phyloP scores from a whole-genome alignment of 2,329 filamentous ascomycete species.

The Sporothrix inflata region DNA sequence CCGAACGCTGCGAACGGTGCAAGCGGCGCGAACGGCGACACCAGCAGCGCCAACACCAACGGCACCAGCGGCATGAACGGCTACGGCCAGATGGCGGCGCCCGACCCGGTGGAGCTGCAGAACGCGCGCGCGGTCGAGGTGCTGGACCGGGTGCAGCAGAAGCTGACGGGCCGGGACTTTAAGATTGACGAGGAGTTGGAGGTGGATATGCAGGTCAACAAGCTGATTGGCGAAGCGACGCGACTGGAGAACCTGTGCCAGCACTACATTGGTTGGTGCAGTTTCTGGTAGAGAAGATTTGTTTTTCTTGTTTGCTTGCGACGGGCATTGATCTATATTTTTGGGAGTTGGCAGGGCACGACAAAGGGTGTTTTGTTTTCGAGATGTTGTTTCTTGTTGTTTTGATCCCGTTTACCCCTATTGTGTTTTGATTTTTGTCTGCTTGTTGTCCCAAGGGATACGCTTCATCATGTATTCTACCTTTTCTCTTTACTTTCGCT shows the following conservation, averaged over 20 bases:
- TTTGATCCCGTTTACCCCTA: background rate
- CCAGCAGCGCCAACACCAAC: background rate
- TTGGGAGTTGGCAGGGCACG: conserved; percentile 4
- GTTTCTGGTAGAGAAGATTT: conserved; percentile 73
- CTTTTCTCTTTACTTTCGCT: background rate
- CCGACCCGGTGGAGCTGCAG: conserved; percentile 73
- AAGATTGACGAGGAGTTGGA: conserved; percentile 82
- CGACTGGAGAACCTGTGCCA: conserved; percentile 97
- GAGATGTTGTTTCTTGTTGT: background rate
- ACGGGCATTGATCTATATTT: background rate
- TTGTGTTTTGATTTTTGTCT: background rate
- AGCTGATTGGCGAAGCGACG: conserved; percentile 91
- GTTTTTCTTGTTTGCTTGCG: background rate
- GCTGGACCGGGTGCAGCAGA: conserved; percentile 88
- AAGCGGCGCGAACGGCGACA: conserved; percentile 36
- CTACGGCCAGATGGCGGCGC: conserved; percentile 35
- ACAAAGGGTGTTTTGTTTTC: background rate
- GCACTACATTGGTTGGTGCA: conserved; percentile 99
- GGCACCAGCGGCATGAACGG: conserved; percentile 26
- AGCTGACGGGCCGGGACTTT: conserved; percentile 92
- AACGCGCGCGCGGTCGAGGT: conserved; percentile 94
- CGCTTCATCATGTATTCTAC: background rate
- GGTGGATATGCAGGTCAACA: conserved; percentile 87
- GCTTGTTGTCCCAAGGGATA: background rate
- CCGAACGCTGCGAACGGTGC: background rate